Percentiles rank a stretch among this genome's conserved stretches.
These are phyloP conservation scores for Elsinoe ampelina DNA, from an alignment of 2,329 filamentous ascomycete genomes.

Conservation along the genomic window DNA sequence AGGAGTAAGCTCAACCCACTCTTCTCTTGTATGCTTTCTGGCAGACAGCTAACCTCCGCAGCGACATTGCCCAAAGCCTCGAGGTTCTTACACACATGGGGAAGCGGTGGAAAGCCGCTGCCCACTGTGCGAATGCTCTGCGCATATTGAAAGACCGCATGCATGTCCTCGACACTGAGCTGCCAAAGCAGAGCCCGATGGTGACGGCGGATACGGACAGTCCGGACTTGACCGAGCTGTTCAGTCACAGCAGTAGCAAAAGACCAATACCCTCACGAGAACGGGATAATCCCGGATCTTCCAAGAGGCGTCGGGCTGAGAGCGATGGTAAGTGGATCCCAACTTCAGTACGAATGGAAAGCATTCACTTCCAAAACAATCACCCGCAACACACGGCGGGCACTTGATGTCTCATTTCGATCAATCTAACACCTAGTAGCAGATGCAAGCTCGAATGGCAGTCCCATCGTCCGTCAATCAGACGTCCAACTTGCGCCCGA, in stretches of 20 bases:
- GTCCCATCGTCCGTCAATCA: neutral
- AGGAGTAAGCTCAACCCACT: slow-evolving; percentile 15
- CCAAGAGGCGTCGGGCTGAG: neutral
- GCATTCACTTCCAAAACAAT: no score
- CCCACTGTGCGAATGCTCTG: neutral
- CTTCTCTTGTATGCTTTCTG: neutral
- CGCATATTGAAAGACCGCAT: slow-evolving; percentile 8
- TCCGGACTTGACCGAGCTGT: neutral
- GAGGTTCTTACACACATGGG: slow-evolving; percentile 1
- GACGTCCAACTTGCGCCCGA: neutral
- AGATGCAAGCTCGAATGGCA: neutral
- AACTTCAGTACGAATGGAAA: no score
- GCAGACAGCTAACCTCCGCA: neutral
- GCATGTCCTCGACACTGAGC: neutral
- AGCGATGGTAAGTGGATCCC: neutral
- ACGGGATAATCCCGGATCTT: neutral
- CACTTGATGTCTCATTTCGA: no score
- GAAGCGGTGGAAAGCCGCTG: slow-evolving; percentile 2
- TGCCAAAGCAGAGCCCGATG: neutral
- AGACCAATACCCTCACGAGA: neutral
- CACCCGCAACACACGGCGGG: no score
- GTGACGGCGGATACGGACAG: neutral
- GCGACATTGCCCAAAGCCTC: slow-evolving; percentile 3
- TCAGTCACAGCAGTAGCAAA: neutral
- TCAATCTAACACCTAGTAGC: neutral